Evolutionary conservation across 805 yeast genomes (phyloP).

Genomic region (Groenewaldozyma tartarivorans): DNA sequence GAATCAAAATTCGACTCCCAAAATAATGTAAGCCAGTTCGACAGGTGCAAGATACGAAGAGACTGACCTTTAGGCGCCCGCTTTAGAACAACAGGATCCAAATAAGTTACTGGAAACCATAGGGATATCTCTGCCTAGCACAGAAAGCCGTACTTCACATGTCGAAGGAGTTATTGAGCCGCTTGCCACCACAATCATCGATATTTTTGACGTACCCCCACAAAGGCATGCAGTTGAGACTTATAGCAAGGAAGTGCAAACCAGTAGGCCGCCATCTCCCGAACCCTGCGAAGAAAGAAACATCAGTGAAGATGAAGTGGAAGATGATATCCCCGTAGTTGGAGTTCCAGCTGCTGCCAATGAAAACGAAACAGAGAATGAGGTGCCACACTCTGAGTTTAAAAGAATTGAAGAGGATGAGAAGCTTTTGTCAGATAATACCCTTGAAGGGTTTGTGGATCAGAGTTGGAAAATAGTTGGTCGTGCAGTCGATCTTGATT

Average conservation of each 20-base stretch:
- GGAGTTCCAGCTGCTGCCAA: neutral
- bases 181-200: slow-evolving; percentile 1
- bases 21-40: no score
- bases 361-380: neutral
- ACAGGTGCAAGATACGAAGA: no score
- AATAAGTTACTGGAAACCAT: no score
- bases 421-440: neutral
- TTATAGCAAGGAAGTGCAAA: slow-evolving; percentile 25
- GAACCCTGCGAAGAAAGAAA: neutral
- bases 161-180: no score
- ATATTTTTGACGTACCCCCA: slow-evolving; percentile 7
- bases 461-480: slow-evolving; percentile 24
- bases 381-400: neutral
- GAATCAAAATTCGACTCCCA: no score
- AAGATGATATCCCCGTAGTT: no score
- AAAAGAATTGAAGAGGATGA: neutral
- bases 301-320: no score
- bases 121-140: no score
- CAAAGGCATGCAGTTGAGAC: slow-evolving; percentile 9
- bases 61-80: no score
- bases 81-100: no score
- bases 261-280: slow-evolving; percentile 12
- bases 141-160: no score
- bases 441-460: slow-evolving; percentile 17
- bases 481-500: slow-evolving; percentile 20